Base-by-base conservation (phyloP, 208 protist genomes). In the Tritrichomonas foetus region DNA sequence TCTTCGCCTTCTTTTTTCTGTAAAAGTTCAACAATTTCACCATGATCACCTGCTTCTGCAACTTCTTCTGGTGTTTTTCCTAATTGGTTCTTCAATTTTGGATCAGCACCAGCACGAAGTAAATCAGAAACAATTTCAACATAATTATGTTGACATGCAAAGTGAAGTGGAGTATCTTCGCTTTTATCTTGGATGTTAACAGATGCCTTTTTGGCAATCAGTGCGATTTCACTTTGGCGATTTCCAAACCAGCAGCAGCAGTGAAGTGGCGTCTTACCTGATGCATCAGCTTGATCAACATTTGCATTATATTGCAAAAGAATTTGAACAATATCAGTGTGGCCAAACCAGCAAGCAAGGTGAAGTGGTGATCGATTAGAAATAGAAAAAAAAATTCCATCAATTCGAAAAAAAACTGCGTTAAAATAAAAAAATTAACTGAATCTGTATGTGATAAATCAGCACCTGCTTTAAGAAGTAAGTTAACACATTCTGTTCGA, bases 1-100 rank as follows among this genome's bases (percentile, higher is more conserved):
- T 53, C 41, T 89, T 53, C 41, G 0, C 47, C 78, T 82, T 82
- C 74, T 89, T 89, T 89, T 33, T 89, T 44, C 47, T 89, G 78
- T n/a, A 89, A 49, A 8, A 89, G 33, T 57, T 89, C 47, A 20
- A 57, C 41, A 39, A 89, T 89, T 61, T 89, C 78, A 22, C 41
- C 41, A 0, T 57, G 33, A 39, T 89, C 78, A 39, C 57, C 78
- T 22, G 78, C 78, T 36, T 89, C 78, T 1, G 78, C 78, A 20
- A 89, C 41, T 16, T 89, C 47, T 57, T 53, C 22, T 27, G 47
- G 44, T 57, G 78, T 89, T 57, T 53, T 53, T 39, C 78, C 78
- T 22, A 89, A 47, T 1, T 33, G 22, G 30, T 89, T 89, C 30
- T 89, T 89, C 1, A 89, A 16, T 89, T 89, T 89, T 33, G 78